Base-by-base conservation (phyloP, 2,329 filamentous ascomycete genomes). In the Lomentospora prolificans region DNA sequence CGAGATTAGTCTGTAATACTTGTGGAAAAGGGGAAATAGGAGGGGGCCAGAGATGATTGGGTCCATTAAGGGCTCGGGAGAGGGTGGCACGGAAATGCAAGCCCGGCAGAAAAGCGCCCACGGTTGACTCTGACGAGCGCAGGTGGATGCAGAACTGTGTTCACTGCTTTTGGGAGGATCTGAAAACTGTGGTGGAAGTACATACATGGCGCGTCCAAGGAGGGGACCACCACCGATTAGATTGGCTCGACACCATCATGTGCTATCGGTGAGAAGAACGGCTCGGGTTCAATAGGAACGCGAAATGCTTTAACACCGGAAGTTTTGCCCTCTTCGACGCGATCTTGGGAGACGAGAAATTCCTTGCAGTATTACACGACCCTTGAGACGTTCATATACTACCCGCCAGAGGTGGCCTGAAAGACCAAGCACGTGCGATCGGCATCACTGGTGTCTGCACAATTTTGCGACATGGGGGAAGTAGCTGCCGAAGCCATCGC, bases 51-150 rank as follows among this genome's bases (percentile, higher is more conserved):
- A n/a, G 12, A 22, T 48, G 7, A 19, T 22, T 17, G 22, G 17
- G 17, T 8, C 7, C 44, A 25, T 25, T 27, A 10, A n/a, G 44
- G 44, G 44, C 10, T 19, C 44, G 12, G 19, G 7, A 22, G 4
- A 25, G 44, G 44, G 44, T 48, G 44, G 44, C 22, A 25, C 44
- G 44, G 44, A 48, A 48, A 48, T 48, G 44, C 44, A 48, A 48
- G 44, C 22, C 44, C 44, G 44, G 44, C 22, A 27, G 44, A 48
- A 48, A 46, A 48, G 12, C 17, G 24, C 22, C 44, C 17, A 48
- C 12, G 22, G 44, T 48, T 19, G 22, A 48, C 17, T 25, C 22
- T 48, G 17, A 12, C 44, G 22, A 17, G 44, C 22, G 10, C 17
- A 22, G 22, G n/a, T 22, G 44, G 22, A 25, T 48, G 44, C 44